Evolutionary conservation across 1,139 yeast species (phyloP), one percentile per base, ranked within the genome.

Genomic region (Trichomonascaceae sp.): DNA sequence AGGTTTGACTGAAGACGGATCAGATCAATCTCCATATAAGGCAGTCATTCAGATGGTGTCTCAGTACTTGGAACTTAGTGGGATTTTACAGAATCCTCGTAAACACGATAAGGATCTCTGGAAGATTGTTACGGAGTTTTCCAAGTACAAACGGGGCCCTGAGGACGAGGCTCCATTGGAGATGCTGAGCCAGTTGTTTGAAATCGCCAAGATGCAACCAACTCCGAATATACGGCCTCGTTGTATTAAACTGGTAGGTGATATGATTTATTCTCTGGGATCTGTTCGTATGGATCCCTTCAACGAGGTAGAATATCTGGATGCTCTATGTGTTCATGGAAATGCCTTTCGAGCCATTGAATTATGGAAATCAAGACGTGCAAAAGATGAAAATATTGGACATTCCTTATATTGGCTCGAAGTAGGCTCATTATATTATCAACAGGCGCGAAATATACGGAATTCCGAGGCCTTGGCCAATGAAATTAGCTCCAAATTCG

Each of bases 241-340:
- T 13, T 55, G 62, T 48, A 51, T 69, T 17, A 64, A 59, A 46
- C 56, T 56, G 2, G 67, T 62, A 1, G 69, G 69, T 0, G 68
- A 66, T 53, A 53, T 62, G 10, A 60, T 70, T 3, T 70, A 70
- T 55, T 58, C 67, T 3, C 65, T 61, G 30, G 62, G 62, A 30
- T 53, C 55, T 9, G 69, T 66, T 13, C 59, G 74, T 43, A 59
- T 70, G 49, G 74, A 70, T 54, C 71, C 73, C 1, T 61, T 66
- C 52, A 70, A 70, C 51, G 74, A 70, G 53, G 67, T 68, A 7
- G 71, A 67, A 51, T 70, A 65, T 50, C 54, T 70, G 39, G 70
- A 69, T 49, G 57, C 71, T 1, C 49, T 70, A 38, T 61, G 62
- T 9, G 54, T 57, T 1, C 47, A 54, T n/a, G 63, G 64, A 1